A percentile compares a stretch with the other conserved stretches of the same genome.
Conservation (phyloP, 768 basidiomycete genomes). For the Russula olivacea region DNA sequence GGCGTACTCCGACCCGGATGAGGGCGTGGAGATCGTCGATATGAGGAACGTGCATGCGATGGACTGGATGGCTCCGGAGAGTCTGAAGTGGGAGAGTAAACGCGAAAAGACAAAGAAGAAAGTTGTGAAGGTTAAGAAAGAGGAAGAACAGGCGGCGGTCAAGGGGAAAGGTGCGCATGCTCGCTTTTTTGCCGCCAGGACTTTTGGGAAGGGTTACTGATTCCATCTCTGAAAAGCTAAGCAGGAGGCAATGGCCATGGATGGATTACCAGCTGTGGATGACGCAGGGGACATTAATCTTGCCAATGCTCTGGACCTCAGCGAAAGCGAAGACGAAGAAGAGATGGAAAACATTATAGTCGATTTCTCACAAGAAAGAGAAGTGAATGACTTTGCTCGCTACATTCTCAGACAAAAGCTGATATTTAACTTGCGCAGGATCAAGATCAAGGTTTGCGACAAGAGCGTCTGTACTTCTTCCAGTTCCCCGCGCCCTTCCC, state of each 20-base stretch:
- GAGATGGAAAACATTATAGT: conserved; percentile 73
- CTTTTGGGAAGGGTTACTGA: background rate
- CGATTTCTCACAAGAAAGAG: conserved; percentile 49
- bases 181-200: background rate
- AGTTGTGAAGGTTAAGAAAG: conserved; percentile 37
- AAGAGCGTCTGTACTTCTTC: conserved; percentile 78
- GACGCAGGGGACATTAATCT: conserved; percentile 38
- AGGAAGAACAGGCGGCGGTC: conserved; percentile 33
- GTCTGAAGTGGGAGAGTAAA: conserved; percentile 46
- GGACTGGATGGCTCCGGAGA: conserved; percentile 89
- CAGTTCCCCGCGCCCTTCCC: conserved; percentile 89
- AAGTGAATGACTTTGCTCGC: conserved; percentile 33
- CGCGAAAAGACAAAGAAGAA: conserved; percentile 35
- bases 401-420: background rate
- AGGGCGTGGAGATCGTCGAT: conserved; percentile 82
- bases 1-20: conserved; percentile 80
- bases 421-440: background rate
- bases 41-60: conserved; percentile 70
- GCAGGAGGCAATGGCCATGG: conserved; percentile 29
- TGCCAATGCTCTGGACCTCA: conserved; percentile 61
- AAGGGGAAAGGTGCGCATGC: conserved; percentile 34
- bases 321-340: conserved; percentile 72
- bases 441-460: conserved; percentile 47
- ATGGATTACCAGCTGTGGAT: conserved; percentile 10
- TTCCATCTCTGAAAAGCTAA: conserved; percentile 6